Evolutionary conservation across 176 grass and related monocot species (phyloP).

Genomic region (Rhynchospora breviuscula): DNA sequence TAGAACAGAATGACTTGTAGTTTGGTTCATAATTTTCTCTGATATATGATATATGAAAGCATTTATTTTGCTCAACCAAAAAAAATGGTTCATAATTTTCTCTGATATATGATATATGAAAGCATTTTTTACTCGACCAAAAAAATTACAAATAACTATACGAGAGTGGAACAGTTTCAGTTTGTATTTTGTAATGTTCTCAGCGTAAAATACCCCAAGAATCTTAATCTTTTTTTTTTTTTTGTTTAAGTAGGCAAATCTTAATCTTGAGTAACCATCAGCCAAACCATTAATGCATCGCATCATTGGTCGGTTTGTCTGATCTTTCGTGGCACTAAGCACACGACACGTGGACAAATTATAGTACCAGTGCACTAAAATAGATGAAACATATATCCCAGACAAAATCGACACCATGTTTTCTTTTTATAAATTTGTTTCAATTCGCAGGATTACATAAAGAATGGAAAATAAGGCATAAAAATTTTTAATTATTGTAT

Average conservation of each 20-base stretch:
- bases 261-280: neutral
- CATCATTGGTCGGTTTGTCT: slow-evolving; percentile 11
- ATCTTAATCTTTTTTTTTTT: too few relatives aligned
- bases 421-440: neutral
- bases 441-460: neutral
- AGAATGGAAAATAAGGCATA: neutral
- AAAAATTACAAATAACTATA: too few relatives aligned
- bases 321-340: neutral
- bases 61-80: too few relatives aligned
- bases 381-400: neutral
- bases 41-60: too few relatives aligned
- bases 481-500: neutral
- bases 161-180: too few relatives aligned
- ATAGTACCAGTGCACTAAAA: neutral
- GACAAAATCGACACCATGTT: neutral
- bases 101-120: too few relatives aligned
- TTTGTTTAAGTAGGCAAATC: too few relatives aligned
- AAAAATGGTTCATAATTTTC: too few relatives aligned
- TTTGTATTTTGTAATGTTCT: neutral
- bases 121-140: too few relatives aligned
- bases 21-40: too few relatives aligned
- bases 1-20: too few relatives aligned
- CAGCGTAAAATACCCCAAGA: neutral
- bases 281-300: neutral
- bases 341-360: neutral